Evolutionary conservation across 768 basidiomycete species (phyloP).

Genomic region (Imleria badia): DNA sequence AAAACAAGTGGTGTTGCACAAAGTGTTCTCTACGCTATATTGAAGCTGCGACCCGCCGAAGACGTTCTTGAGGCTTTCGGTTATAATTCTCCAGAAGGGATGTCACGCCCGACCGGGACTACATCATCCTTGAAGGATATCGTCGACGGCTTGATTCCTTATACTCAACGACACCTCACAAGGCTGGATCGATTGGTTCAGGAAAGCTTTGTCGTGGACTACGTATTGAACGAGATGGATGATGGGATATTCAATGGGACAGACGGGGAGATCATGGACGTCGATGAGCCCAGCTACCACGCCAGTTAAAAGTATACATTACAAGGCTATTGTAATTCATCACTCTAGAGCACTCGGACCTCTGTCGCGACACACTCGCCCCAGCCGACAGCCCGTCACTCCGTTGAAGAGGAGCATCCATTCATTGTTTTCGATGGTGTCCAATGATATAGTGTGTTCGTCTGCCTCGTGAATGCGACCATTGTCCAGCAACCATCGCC

Average conservation of each 20-base stretch:
- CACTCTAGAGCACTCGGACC: neutral
- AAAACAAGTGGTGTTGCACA: constrained; percentile 86
- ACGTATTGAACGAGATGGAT: constrained; percentile 85
- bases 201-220: constrained; percentile 96
- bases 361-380: constrained; percentile 23
- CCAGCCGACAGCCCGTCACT: constrained; percentile 67
- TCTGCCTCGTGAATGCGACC: constrained; percentile 53
- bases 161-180: constrained; percentile 89
- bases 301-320: constrained; percentile 19
- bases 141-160: constrained; percentile 85
- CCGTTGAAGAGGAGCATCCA: constrained; percentile 72
- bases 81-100: constrained; percentile 16
- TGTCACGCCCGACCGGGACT: constrained; percentile 17
- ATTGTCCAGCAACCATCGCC: constrained; percentile 67
- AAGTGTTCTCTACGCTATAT: constrained; percentile 72
- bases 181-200: constrained; percentile 85
- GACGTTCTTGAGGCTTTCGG: constrained; percentile 70
- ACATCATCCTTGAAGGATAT: constrained; percentile 59
- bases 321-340: constrained; percentile 1
- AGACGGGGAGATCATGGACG: constrained; percentile 45
- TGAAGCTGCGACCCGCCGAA: constrained; percentile 74
- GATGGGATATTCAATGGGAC: constrained; percentile 63
- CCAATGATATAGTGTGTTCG: constrained; percentile 41
- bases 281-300: constrained; percentile 21
- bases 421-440: constrained; percentile 52